Conservation (phyloP, 2,329 filamentous ascomycete genomes). For the Botrytis byssoidea region DNA sequence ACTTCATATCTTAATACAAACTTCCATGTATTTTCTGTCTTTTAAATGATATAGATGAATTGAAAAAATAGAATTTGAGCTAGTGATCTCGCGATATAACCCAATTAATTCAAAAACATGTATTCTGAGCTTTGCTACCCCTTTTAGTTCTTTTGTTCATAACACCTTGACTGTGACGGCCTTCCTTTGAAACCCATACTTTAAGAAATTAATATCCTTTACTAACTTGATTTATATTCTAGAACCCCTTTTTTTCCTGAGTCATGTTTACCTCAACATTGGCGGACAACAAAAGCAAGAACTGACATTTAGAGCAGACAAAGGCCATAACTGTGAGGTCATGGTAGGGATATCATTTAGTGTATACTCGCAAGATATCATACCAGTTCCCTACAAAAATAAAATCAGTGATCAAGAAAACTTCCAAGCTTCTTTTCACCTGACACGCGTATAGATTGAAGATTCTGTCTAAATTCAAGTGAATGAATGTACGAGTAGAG, state of each 20-base stretch:
- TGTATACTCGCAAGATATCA: not conserved
- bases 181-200: too few species aligned
- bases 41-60: too few species aligned
- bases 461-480: too few species aligned
- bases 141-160: rapidly evolving
- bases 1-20: not conserved
- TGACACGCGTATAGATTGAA: not conserved
- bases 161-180: not conserved
- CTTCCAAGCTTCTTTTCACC: not conserved
- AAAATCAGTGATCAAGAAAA: not conserved
- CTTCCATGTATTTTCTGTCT: not conserved
- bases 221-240: not conserved
- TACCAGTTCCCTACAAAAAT: not conserved
- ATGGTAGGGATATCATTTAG: not conserved
- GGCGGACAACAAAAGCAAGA: not conserved
- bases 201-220: rapidly evolving
- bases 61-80: not conserved
- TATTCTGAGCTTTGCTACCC: too few species aligned
- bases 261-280: not conserved
- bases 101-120: too few species aligned
- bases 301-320: not conserved
- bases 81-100: not conserved
- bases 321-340: not conserved
- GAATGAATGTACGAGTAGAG: not conserved
- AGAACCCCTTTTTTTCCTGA: not conserved